A percentile compares a stretch with the other conserved stretches of the same genome.
These are phyloP conservation scores for Calocybe gangraenosa DNA, from an alignment of 768 basidiomycete species.

Conservation along the genomic window DNA sequence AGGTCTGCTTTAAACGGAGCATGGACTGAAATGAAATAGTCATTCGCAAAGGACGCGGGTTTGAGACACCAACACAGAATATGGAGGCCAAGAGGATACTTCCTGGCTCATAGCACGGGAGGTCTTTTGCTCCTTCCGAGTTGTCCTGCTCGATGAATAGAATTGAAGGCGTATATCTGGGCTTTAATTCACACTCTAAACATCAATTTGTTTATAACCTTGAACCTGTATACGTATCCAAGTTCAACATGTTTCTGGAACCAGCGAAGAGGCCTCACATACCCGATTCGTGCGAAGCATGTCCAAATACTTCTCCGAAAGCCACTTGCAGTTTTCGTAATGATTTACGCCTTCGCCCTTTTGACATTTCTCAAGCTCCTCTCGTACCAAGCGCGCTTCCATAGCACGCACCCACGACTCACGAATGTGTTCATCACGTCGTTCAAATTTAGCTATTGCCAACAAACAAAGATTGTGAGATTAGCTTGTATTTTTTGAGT, in stretches of 20 bases:
- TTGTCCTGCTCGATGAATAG: too few relatives aligned
- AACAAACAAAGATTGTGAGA: background rate
- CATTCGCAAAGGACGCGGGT: too few relatives aligned
- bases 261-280: conserved; percentile 24
- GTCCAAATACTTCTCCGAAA: conserved; percentile 74
- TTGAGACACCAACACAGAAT: too few relatives aligned
- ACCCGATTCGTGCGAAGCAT: conserved; percentile 84
- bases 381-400: conserved; percentile 86
- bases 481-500: background rate
- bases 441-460: conserved; percentile 52
- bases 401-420: conserved; percentile 95
- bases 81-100: too few relatives aligned
- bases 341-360: conserved; percentile 88
- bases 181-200: conserved; percentile 4
- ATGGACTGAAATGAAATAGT: too few relatives aligned
- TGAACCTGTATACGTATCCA: conserved; percentile 51
- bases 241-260: background rate
- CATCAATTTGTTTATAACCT: conserved; percentile 72
- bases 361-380: conserved; percentile 88
- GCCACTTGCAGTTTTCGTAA: conserved; percentile 82
- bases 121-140: too few relatives aligned
- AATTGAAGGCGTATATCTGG: too few relatives aligned
- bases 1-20: too few relatives aligned
- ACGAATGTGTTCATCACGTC: conserved; percentile 72
- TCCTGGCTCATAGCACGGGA: too few relatives aligned